Base-by-base conservation (phyloP, 306 rosid genomes). In the Cyamopsis tetragonoloba region DNA sequence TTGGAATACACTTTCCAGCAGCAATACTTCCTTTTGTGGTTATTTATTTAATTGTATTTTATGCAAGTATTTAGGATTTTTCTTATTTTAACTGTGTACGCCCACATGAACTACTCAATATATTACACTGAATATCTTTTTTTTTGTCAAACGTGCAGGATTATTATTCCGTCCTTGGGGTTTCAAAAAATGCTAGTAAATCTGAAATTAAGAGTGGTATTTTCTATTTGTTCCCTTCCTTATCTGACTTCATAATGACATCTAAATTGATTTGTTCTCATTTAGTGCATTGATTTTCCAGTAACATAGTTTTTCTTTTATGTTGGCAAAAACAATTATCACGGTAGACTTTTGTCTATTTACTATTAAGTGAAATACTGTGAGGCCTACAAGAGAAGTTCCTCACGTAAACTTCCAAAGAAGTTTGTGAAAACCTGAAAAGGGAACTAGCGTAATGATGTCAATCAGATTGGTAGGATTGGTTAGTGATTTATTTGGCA, bases 141-240 rank as follows among this genome's bases (percentile, higher is more conserved):
- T n/a, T 38, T 64, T 27, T 76, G 37, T 47, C 34, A 23, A n/a
- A 68, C 53, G 55, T 79, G 59, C 90, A 92, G 98, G 98, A 92
- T 77, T 92, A 15, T 72, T 92, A 92, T 82, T 83, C 96, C 32
- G 60, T 87, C 77, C 98, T 89, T 31, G 98, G 98, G 71, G 96
- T 92, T 53, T 89, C 98, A 51, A 92, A 58, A 85, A 82, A 71
- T 73, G 82, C 98, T 14, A 89, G 80, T 68, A 92, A 92, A 92
- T 47, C 98, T 77, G 98, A 92, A 77, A 89, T 92, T 68, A 92
- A 92, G 81, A 89, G 83, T 6, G 98, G 98, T 92, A 83, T 47
- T 7, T 80, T 43, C 81, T 19, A 10, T 53, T 41, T 46, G 42
- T 20, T 26, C 35, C 74, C 66, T 42, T 15, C 49, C 42, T 32